Evolutionary conservation across 768 basidiomycete species (phyloP).

Genomic region (Floccularia luteovirens): DNA sequence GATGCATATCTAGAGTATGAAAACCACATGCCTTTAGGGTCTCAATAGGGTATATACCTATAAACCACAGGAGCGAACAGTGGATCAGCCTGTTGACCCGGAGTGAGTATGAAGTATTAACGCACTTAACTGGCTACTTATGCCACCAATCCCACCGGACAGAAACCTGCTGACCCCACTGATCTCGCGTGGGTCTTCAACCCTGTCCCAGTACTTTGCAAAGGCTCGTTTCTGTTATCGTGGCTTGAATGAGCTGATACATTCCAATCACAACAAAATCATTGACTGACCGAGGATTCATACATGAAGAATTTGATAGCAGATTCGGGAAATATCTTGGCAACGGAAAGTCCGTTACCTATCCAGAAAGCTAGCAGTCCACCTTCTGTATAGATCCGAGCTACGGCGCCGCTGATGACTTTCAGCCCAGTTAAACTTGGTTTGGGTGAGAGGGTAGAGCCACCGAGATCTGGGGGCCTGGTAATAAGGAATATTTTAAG

Average conservation of each 20-base stretch:
- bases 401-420: constrained; percentile 65
- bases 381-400: constrained; percentile 82
- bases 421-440: constrained; percentile 45
- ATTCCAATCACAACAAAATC: constrained; percentile 7
- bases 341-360: constrained; percentile 90
- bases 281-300: constrained; percentile 74
- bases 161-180: constrained; percentile 90
- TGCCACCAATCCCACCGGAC: constrained; percentile 94
- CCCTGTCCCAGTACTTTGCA: constrained; percentile 85
- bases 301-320: constrained; percentile 98
- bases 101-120: constrained; percentile 9
- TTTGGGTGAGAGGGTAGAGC: constrained; percentile 33
- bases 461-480: constrained; percentile 66
- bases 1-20: constrained; percentile 4
- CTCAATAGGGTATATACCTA: constrained; percentile 95
- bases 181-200: constrained; percentile 83
- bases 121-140: constrained; percentile 84
- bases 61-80: constrained; percentile 4
- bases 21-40: constrained; percentile 68
- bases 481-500: constrained; percentile 97
- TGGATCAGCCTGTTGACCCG: too few relatives aligned
- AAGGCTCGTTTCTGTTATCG: constrained; percentile 81
- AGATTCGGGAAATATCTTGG: constrained; percentile 96
- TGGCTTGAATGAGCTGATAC: constrained; percentile 7
- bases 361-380: constrained; percentile 94